Evolutionary conservation across 2,329 filamentous ascomycete genomes (phyloP).

Genomic region (Colletotrichum kahawae): DNA sequence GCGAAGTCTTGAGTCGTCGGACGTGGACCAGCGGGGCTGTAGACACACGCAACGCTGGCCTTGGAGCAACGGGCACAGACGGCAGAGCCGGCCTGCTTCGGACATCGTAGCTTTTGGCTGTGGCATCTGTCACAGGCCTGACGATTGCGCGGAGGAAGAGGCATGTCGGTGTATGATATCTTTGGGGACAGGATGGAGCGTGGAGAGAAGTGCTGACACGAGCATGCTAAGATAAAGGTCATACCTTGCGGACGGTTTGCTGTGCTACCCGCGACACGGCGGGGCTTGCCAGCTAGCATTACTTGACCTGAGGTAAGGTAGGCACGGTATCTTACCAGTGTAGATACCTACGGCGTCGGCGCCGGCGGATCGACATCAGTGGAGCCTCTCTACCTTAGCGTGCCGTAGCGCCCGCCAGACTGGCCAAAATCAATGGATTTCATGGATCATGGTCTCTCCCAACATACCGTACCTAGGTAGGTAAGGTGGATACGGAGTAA

Average conservation of each 20-base stretch:
- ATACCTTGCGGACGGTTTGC: not conserved
- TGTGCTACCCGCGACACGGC: not conserved
- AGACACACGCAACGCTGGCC: constrained; percentile 43
- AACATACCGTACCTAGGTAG: not conserved
- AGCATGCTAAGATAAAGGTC: not conserved
- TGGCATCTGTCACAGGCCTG: constrained; percentile 51
- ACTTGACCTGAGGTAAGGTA: not conserved
- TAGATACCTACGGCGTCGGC: not conserved
- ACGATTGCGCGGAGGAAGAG: constrained; percentile 21
- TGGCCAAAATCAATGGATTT: not conserved
- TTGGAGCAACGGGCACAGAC: constrained; percentile 47
- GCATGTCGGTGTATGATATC: constrained; percentile 24
- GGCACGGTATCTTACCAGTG: too few relatives aligned
- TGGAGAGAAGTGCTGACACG: not conserved
- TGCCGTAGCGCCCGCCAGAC: not conserved
- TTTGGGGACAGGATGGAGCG: not conserved
- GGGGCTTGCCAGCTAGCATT: not conserved
- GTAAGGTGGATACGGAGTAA: not conserved
- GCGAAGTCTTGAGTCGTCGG: constrained; percentile 27
- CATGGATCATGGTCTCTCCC: not conserved
- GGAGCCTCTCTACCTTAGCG: not conserved
- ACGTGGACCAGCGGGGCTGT: constrained; percentile 39
- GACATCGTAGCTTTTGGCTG: constrained; percentile 51
- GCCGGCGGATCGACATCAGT: not conserved
- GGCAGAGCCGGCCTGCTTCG: constrained; percentile 38